Percentiles rank a stretch among this genome's conserved stretches.
These are phyloP conservation scores for Termitomyces titanicus DNA, from an alignment of 768 basidiomycete genomes.

Conservation along the genomic window DNA sequence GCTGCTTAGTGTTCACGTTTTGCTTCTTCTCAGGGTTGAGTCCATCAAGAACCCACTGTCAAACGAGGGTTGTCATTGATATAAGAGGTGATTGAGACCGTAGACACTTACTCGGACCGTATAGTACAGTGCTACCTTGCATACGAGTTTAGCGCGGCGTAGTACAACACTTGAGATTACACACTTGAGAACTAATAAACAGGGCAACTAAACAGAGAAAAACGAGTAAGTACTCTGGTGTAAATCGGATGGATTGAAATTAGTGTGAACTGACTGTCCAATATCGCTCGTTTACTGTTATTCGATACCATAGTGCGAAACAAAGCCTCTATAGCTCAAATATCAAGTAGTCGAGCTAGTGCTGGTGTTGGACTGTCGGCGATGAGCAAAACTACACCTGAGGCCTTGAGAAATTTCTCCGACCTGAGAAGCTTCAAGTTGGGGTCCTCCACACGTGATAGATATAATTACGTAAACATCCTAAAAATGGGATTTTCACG, in stretches of 20 bases:
- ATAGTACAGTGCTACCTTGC: conserved; percentile 77
- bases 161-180: conserved; percentile 16
- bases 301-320: conserved; percentile 10
- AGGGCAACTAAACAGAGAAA: conserved; percentile 39
- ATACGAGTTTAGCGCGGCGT: conserved; percentile 19
- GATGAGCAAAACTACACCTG: background rate
- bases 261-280: conserved; percentile 14
- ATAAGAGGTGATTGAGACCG: background rate
- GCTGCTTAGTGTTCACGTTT: conserved; percentile 63
- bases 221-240: conserved; percentile 2
- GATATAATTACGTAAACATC: no score
- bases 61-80: background rate
- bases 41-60: conserved; percentile 65
- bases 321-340: background rate
- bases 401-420: background rate
- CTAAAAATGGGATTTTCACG: no score
- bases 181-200: conserved; percentile 48
- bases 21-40: conserved; percentile 51
- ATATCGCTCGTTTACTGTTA: conserved; percentile 16
- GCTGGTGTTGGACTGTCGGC: background rate
- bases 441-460: no score
- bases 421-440: no score
- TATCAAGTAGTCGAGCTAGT: background rate
- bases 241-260: background rate
- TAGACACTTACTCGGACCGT: conserved; percentile 56